Base-by-base conservation (phyloP, 2,329 filamentous ascomycete genomes). In the Pleoardoris graminearum region DNA sequence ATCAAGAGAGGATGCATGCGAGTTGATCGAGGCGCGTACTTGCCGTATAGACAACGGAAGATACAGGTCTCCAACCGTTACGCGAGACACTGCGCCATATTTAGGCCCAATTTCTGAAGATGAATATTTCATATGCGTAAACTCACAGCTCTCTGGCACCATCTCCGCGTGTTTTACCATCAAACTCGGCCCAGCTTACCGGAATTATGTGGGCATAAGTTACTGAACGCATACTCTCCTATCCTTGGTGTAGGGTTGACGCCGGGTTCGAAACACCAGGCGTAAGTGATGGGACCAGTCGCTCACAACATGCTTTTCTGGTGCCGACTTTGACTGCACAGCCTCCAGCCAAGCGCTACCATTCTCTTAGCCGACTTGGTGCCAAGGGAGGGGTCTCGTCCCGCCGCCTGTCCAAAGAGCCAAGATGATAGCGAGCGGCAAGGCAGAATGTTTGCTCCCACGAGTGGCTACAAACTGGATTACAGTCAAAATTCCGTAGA, bases 261-360 rank as follows among this genome's bases (percentile, higher is more conserved):
- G 5, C 17, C 27, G 11, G n/a, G 11, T 3, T 44, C 32, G 41
- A 44, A 44, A 33, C 41, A 29, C 16, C 27, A 44, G 16, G 27
- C 32, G 41, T 29, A 22, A 22, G 17, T 44, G 19, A 22, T n/a
- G 2, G 32, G 41, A n/a, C n/a, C n/a, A n/a, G n/a, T n/a, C n/a
- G n/a, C n/a, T n/a, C n/a, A n/a, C n/a, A 25, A 46, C 12, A 19
- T 44, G 6, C 21, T 46, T 25, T 35, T 36, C 7, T 10, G 42
- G 12, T 14, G 5, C 14, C 42, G 30, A 7, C 30, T 17, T 21
- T 22, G 27, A 27, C 41, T 46, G 30, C 43, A 46, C 43, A 46
- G 43, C 43, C 43, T 46, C 43, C 19, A n/a, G 43, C 43, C 43
- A 46, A 46, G 43, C 43, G 36, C 29, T 45, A 35, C 29, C 29